Evolutionary conservation across 495 filamentous ascomycete genomes (phyloP), one percentile per base, ranked within the genome.

Genomic region (Cercophora newfieldiana): DNA sequence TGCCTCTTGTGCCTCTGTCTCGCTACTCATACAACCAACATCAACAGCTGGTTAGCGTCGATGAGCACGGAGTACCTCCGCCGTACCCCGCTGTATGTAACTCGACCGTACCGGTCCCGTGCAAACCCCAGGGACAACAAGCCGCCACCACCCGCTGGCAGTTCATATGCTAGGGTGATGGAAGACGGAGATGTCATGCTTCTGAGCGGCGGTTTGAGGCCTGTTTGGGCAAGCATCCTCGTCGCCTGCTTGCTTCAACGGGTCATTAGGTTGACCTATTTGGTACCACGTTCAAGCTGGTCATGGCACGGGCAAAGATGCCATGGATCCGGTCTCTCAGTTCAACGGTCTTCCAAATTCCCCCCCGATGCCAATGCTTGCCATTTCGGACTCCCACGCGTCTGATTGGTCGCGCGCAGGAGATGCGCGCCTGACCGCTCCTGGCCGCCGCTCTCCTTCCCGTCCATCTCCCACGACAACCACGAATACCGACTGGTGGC

Each of bases 371-470:
- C 47, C 24, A 48, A 51, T 61, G 21, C 54, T n/a, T 28, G 21
- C 54, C 16, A 28, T 61, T 51, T 33, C 24, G 47, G 26, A 28
- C 33, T 61, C 59, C 50, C 24, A 30, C 18, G 18, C 49, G 50
- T n/a, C 37, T 63, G 49, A 63, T 63, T 63, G 61, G 61, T 55
- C 61, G 61, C 61, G 61, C 61, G 50, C 61, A 63, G 14, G 24
- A 54, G 21, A 63, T 55, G 61, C 49, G 50, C 54, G 28, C 49
- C 59, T 63, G 61, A 63, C 61, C 48, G 29, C 61, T 63, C 51
- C 51, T 16, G 31, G n/a, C 33, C n/a, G 19, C 48, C 49, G 49
- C 12, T 31, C 50, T 24, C 29, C 24, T 44, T 24, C 26, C 28
- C 58, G 21, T 48, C 31, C 21, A 25, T 48, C 37, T 25, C 19